Percentiles rank a stretch among this genome's conserved stretches.
phyloP scores from a whole-genome alignment of 2,329 filamentous ascomycete genomes.

The Hymenoscyphus albidus region DNA sequence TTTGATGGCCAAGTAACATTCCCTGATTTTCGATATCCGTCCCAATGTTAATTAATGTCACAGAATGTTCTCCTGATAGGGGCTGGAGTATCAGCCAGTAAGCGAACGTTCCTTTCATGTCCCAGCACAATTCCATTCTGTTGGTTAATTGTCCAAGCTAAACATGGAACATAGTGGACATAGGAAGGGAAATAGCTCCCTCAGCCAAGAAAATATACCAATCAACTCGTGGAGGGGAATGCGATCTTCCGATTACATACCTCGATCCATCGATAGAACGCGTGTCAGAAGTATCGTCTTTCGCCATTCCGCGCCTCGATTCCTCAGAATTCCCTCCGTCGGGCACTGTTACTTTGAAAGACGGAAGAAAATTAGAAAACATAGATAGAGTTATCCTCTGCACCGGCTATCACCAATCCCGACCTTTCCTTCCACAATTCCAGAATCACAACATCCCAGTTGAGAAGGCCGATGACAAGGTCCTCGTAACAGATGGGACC shows the following conservation, averaged over 20 bases:
- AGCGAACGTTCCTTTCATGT: neutral
- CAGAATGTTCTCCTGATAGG: slow-evolving; percentile 53
- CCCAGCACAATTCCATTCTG: neutral
- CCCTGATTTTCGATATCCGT: neutral
- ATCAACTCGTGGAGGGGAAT: slow-evolving; percentile 24
- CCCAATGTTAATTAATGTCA: slow-evolving; percentile 1
- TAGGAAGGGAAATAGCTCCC: slow-evolving; percentile 25
- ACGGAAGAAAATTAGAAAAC: slow-evolving; percentile 48
- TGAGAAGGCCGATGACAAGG: slow-evolving; percentile 46
- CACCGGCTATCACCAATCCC: slow-evolving; percentile 65
- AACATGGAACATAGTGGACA: slow-evolving; percentile 33
- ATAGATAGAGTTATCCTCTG: slow-evolving; percentile 62
- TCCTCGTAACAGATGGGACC: slow-evolving; percentile 51
- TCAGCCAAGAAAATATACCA: slow-evolving; percentile 31
- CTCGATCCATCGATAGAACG: slow-evolving; percentile 21
- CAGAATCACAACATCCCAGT: slow-evolving; percentile 39
- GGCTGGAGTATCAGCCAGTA: slow-evolving; percentile 29
- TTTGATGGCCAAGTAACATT: slow-evolving; percentile 47
- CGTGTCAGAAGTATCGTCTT: slow-evolving; percentile 24
- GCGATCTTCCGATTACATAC: slow-evolving; percentile 24
- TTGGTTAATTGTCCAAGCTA: neutral
- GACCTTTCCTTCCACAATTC: slow-evolving; percentile 57
- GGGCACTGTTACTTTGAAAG: slow-evolving; percentile 47
- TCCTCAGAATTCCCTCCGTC: slow-evolving; percentile 40
- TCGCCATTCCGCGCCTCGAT: slow-evolving; percentile 9